Evolutionary conservation across 352 stramenopile species (phyloP).

Genomic region (Globisporangium uncinulatum): DNA sequence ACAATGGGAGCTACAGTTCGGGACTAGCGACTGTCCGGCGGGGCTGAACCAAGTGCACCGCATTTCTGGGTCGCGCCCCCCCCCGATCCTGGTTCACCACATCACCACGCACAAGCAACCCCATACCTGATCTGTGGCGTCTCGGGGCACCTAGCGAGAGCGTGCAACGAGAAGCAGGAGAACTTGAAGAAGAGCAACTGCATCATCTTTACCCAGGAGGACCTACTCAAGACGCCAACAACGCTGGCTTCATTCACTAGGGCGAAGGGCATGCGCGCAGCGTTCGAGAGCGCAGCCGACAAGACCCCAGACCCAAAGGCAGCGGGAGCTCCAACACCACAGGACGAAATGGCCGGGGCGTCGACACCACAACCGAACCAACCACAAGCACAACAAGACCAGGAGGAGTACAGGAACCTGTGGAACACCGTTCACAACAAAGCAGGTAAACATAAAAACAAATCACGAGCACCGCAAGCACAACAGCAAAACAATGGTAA

Average conservation of each 20-base stretch:
- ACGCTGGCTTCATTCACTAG: not conserved
- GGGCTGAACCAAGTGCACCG: not conserved
- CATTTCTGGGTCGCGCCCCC: not conserved
- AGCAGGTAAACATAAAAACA: no score
- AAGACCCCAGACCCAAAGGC: no score
- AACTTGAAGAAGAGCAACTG: not conserved
- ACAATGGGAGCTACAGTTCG: not conserved
- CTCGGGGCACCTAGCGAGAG: not conserved
- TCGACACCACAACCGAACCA: no score
- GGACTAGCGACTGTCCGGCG: not conserved
- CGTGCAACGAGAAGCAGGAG: not conserved
- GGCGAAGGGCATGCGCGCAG: not conserved
- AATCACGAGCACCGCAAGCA: no score
- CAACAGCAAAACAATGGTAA: no score
- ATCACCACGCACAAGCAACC: not conserved
- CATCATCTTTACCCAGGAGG: not conserved
- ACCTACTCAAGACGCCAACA: not conserved
- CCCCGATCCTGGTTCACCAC: not conserved
- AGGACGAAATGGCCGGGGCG: no score
- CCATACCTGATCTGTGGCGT: not conserved
- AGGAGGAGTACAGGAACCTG: no score
- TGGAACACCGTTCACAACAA: no score
- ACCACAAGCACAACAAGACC: no score
- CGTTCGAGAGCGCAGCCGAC: no score
- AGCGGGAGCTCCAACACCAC: no score